Conservation (phyloP, 2,329 filamentous ascomycete genomes). For the Fusarium nematophilum region DNA sequence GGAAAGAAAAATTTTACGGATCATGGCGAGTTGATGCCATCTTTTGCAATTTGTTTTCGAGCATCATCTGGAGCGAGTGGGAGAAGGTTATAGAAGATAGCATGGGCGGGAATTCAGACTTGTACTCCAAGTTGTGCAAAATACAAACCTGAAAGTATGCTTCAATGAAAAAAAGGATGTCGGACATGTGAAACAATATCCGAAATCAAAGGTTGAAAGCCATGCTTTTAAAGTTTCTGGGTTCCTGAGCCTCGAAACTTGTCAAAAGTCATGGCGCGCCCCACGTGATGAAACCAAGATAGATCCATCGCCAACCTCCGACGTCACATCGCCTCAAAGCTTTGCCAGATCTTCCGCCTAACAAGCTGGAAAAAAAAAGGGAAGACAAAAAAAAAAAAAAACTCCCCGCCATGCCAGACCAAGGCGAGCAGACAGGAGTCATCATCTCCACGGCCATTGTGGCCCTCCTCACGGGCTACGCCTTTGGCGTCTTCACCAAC, state of each 20-base stretch:
- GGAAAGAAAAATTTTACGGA: neutral
- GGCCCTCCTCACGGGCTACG: conserved; percentile 80
- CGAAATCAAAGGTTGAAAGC: too few species aligned
- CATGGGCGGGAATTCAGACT: too few species aligned
- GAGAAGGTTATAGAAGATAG: too few species aligned
- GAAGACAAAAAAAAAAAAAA: neutral
- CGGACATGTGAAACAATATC: too few species aligned
- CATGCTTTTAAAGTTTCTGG: too few species aligned
- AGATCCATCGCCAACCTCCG: conserved; percentile 28
- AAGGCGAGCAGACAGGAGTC: conserved; percentile 63
- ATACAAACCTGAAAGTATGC: too few species aligned
- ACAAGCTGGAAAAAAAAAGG: too few species aligned
- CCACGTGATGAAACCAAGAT: conserved; percentile 34
- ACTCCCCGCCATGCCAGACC: conserved; percentile 48
- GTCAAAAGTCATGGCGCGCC: conserved; percentile 4
- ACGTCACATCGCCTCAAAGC: conserved; percentile 11
- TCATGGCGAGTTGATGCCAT: neutral
- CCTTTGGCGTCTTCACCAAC: conserved; percentile 80
- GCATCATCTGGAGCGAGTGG: neutral
- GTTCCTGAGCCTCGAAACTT: neutral
- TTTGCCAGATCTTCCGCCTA: neutral
- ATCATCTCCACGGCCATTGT: conserved; percentile 80
- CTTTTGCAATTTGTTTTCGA: neutral
- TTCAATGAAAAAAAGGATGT: too few species aligned
- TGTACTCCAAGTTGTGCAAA: too few species aligned